Conservation (phyloP, 2,329 filamentous ascomycete genomes). For the Penicillium janthinellum region DNA sequence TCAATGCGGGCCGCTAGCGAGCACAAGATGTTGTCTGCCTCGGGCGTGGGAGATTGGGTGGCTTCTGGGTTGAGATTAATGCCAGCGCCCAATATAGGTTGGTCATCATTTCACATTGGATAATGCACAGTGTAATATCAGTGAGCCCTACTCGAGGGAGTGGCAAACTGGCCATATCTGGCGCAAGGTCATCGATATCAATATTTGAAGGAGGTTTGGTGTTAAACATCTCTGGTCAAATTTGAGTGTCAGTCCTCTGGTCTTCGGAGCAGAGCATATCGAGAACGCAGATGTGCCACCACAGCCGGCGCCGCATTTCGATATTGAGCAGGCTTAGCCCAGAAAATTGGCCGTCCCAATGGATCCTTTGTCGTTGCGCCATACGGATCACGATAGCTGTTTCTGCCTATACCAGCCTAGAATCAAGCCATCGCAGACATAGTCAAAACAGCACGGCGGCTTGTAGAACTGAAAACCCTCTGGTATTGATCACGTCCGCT, state of each 20-base stretch:
- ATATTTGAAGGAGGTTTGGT: slow-evolving; percentile 30
- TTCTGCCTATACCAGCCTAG: slow-evolving; percentile 12
- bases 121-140: slow-evolving; percentile 29
- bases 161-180: slow-evolving; percentile 16
- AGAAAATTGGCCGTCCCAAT: slow-evolving; percentile 11
- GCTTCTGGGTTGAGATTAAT: not conserved
- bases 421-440: slow-evolving; percentile 13
- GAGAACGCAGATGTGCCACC: slow-evolving; percentile 34
- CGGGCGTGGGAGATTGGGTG: not conserved
- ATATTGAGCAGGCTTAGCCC: slow-evolving; percentile 19
- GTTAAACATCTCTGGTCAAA: slow-evolving; percentile 27
- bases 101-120: slow-evolving; percentile 22
- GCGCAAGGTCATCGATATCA: slow-evolving; percentile 25
- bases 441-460: slow-evolving; percentile 22
- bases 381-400: slow-evolving; percentile 12
- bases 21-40: slow-evolving; percentile 27
- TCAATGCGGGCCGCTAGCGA: slow-evolving; percentile 31
- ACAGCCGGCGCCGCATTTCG: slow-evolving; percentile 33
- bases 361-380: slow-evolving; percentile 12
- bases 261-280: slow-evolving; percentile 33
- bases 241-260: slow-evolving; percentile 29
- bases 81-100: slow-evolving; percentile 13
- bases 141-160: slow-evolving; percentile 18
- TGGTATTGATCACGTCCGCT: slow-evolving; percentile 18
- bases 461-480: slow-evolving; percentile 19